Conservation (phyloP, 2,329 filamentous ascomycete species). For the Apiospora rasikravindrae region DNA sequence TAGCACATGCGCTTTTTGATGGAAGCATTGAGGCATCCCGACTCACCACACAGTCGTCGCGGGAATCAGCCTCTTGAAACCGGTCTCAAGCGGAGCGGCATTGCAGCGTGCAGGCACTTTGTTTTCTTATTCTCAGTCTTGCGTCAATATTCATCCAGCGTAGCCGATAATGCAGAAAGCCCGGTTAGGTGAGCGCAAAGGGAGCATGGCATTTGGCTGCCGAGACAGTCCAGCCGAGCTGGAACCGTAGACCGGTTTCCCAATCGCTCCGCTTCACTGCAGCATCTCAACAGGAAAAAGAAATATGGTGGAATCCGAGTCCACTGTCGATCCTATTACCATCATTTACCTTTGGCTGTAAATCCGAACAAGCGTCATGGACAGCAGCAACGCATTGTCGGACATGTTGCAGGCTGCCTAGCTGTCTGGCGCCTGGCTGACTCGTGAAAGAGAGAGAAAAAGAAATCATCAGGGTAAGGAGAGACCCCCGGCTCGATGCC, state of each 20-base stretch:
- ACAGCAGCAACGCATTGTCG: not conserved
- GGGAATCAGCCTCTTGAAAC: not conserved
- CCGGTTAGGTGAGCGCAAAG: not conserved
- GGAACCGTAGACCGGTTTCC: slow-evolving; percentile 10
- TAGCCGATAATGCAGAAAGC: not conserved
- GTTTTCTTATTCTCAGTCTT: not conserved
- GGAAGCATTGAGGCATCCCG: not conserved
- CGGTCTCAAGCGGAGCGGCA: not conserved
- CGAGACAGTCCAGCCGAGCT: slow-evolving; percentile 10
- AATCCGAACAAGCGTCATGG: not conserved
- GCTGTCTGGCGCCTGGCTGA: not conserved
- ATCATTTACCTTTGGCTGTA: not conserved
- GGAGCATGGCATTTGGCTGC: not conserved
- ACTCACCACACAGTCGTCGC: not conserved
- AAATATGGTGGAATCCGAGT: not conserved
- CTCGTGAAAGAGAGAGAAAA: not conserved
- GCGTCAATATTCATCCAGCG: not conserved
- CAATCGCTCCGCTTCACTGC: slow-evolving; percentile 15
- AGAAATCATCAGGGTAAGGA: not conserved
- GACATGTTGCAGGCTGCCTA: not conserved
- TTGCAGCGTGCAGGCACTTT: not conserved
- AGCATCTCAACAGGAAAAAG: slow-evolving; percentile 13
- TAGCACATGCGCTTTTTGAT: not conserved
- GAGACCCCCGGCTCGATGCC: not conserved
- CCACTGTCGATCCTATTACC: slow-evolving; percentile 1